phyloP scores from a whole-genome alignment of 2,329 filamentous ascomycete genomes.

The Metarhizium rileyi region DNA sequence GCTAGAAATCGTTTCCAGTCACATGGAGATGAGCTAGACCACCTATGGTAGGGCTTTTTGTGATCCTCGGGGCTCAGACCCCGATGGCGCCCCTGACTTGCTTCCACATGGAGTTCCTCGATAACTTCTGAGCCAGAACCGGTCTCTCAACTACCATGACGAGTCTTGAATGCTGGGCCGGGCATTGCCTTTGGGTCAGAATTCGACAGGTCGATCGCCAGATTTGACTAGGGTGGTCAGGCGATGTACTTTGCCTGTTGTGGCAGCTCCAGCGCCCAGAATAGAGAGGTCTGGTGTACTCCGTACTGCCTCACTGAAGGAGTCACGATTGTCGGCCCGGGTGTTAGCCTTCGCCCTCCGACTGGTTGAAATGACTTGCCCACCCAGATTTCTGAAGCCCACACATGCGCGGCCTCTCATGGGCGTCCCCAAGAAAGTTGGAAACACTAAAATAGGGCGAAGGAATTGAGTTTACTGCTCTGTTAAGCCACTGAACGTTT shows the following conservation, averaged over 20 bases:
- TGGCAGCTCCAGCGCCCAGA: too few species aligned
- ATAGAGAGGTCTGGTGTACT: too few species aligned
- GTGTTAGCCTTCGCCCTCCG: not conserved
- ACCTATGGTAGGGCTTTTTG: not conserved
- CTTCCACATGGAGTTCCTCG: constrained; percentile 2
- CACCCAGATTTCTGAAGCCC: not conserved
- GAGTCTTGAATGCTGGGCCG: not conserved
- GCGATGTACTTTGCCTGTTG: not conserved
- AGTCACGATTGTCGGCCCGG: not conserved
- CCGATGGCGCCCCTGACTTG: not conserved
- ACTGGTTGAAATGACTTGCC: not conserved
- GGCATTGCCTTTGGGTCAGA: not conserved
- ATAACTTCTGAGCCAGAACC: not conserved
- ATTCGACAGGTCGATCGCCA: not conserved
- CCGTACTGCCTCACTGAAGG: too few species aligned
- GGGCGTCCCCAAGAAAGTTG: not conserved
- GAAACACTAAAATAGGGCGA: not conserved
- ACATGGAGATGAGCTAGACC: not conserved
- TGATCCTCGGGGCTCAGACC: not conserved
- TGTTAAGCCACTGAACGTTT: not conserved
- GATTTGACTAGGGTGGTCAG: not conserved
- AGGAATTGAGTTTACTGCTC: not conserved
- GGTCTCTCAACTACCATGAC: not conserved
- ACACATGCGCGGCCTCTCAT: too few species aligned
- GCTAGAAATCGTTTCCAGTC: not conserved